Evolutionary conservation across 768 basidiomycete genomes (phyloP).

Genomic region (Daedaleopsis nitida): DNA sequence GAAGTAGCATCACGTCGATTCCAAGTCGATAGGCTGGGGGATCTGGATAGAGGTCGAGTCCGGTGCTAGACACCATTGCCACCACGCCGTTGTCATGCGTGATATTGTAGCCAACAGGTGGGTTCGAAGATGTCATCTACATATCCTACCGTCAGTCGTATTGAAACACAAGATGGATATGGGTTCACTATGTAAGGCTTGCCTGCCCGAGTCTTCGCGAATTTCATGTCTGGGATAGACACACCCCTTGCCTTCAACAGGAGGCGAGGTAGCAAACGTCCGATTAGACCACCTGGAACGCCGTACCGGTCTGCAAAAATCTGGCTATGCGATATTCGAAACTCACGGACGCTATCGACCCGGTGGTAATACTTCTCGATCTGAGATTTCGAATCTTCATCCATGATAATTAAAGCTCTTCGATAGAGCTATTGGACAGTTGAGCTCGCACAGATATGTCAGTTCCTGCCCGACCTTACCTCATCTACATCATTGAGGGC

Average conservation of each 20-base stretch:
- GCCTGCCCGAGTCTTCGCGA: slow-evolving; percentile 60
- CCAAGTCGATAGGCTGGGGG: slow-evolving; percentile 64
- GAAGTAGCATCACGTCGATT: slow-evolving; percentile 81
- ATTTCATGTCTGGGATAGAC: slow-evolving; percentile 45
- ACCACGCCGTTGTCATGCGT: slow-evolving; percentile 78
- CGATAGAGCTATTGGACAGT: slow-evolving; percentile 54
- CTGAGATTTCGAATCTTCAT: slow-evolving; percentile 53
- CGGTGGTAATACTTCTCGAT: slow-evolving; percentile 70
- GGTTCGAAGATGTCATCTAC: slow-evolving; percentile 19
- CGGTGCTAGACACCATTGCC: slow-evolving; percentile 59
- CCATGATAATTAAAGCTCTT: slow-evolving; percentile 57
- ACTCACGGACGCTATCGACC: slow-evolving; percentile 75
- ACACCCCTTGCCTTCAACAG: slow-evolving; percentile 63
- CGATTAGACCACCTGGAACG: slow-evolving; percentile 60
- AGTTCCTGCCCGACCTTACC: slow-evolving; percentile 24
- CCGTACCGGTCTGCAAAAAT: slow-evolving; percentile 45
- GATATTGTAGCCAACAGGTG: slow-evolving; percentile 71
- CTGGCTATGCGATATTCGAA: background rate
- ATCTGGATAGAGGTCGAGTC: slow-evolving; percentile 41
- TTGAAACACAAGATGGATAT: background rate
- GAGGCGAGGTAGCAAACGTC: slow-evolving; percentile 69
- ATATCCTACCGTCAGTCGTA: background rate
- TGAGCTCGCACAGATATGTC: slow-evolving; percentile 4
- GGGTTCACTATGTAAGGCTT: slow-evolving; percentile 73
- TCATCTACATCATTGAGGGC: slow-evolving; percentile 33